A percentile compares a stretch with the other conserved stretches of the same genome.
These are phyloP conservation scores for Sporothrix euskadiensis DNA, from an alignment of 2,329 filamentous ascomycete genomes.

Conservation along the genomic window DNA sequence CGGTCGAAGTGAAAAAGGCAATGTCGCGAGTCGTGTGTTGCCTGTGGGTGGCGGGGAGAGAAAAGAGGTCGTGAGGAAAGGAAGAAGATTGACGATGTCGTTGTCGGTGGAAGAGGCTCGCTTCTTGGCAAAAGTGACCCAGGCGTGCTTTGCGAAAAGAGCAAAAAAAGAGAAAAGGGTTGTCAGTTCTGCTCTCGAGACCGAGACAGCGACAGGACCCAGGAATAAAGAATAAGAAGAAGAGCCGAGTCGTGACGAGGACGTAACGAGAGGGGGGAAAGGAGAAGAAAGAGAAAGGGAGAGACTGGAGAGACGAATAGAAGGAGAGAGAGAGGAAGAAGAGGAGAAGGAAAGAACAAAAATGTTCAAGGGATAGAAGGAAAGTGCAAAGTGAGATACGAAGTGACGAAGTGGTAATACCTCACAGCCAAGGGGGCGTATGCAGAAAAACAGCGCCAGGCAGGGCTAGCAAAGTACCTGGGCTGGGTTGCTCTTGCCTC, in stretches of 20 bases:
- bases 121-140: conserved; percentile 2
- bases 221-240: neutral
- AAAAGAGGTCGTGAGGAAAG: neutral
- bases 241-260: neutral
- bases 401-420: neutral
- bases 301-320: neutral
- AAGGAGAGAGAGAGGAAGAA: neutral
- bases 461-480: neutral
- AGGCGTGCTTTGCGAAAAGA: neutral
- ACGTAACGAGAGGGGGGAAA: neutral
- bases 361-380: conserved; percentile 3
- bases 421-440: neutral
- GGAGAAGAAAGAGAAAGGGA: neutral
- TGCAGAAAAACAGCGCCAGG: conserved; percentile 3
- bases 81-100: neutral
- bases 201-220: neutral
- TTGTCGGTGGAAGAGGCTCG: neutral
- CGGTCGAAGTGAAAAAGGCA: neutral
- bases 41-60: neutral
- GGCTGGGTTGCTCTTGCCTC: neutral
- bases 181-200: neutral
- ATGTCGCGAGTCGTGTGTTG: neutral
- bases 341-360: neutral
- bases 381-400: neutral
- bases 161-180: neutral